Percentiles rank a stretch among this genome's conserved stretches.
Evolutionary conservation across 495 filamentous ascomycete species (phyloP).

Genomic region (Xylaria venustula): DNA sequence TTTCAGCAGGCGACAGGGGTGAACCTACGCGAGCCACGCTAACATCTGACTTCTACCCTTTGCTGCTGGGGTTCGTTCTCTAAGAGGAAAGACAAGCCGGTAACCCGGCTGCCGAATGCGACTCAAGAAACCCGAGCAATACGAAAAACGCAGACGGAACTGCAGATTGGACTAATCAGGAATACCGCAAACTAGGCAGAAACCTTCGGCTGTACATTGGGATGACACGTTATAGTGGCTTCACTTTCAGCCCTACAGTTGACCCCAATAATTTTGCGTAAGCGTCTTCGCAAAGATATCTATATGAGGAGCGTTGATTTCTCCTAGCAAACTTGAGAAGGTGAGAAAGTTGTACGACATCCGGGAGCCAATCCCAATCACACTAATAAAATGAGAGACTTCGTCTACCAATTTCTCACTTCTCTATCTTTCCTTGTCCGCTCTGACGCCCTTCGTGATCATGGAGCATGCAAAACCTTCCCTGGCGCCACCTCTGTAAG

Average conservation of each 20-base stretch:
- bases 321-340: background rate
- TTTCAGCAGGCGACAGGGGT: no score
- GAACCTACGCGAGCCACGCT: no score
- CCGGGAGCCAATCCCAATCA: background rate
- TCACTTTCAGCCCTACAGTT: background rate
- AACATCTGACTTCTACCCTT: no score
- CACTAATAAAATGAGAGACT: conserved; percentile 10
- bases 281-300: background rate
- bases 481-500: conserved; percentile 25
- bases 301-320: background rate
- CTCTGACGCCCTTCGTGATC: background rate
- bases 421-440: conserved; percentile 4
- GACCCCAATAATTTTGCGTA: background rate
- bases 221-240: background rate
- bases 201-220: background rate
- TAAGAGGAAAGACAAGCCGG: background rate
- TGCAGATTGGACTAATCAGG: background rate
- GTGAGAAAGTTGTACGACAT: background rate
- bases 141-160: background rate
- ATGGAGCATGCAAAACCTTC: conserved; percentile 30
- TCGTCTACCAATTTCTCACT: conserved; percentile 1
- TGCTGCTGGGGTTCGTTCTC: background rate
- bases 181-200: background rate
- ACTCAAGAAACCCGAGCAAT: conserved; percentile 5
- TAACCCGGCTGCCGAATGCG: background rate